phyloP scores from a whole-genome alignment of 495 filamentous ascomycete species.

The Penicillium soppii region DNA sequence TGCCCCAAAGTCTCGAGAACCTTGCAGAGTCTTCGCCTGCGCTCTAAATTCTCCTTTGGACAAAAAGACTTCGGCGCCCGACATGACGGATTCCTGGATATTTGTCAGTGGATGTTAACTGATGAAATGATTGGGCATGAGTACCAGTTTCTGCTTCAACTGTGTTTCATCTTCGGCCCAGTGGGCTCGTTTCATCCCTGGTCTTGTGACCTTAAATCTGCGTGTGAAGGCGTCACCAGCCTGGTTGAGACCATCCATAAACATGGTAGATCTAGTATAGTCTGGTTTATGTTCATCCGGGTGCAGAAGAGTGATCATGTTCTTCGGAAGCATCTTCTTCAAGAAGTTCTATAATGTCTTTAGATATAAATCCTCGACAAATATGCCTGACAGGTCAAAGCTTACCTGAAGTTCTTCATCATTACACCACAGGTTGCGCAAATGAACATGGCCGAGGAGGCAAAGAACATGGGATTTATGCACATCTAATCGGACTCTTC shows the following conservation, averaged over 20 bases:
- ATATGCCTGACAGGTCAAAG: slow-evolving; percentile 1
- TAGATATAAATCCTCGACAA: background rate
- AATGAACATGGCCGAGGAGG: slow-evolving; percentile 69
- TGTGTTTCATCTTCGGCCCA: slow-evolving; percentile 68
- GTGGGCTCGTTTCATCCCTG: slow-evolving; percentile 65
- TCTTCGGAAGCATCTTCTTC: slow-evolving; percentile 58
- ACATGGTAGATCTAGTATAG: slow-evolving; percentile 65
- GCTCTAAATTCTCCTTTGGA: slow-evolving; percentile 69
- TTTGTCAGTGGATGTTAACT: slow-evolving; percentile 3
- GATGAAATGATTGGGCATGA: background rate
- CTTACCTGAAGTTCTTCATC: slow-evolving; percentile 62
- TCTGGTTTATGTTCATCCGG: slow-evolving; percentile 64
- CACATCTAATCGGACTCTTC: slow-evolving; percentile 65
- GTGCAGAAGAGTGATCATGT: slow-evolving; percentile 60
- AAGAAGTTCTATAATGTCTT: slow-evolving; percentile 44
- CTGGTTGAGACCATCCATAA: slow-evolving; percentile 75
- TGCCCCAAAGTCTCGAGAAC: slow-evolving; percentile 85
- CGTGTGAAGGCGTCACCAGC: slow-evolving; percentile 63
- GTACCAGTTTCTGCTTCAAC: slow-evolving; percentile 54
- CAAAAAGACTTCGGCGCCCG: slow-evolving; percentile 41
- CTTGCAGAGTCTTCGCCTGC: slow-evolving; percentile 63
- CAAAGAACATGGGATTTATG: slow-evolving; percentile 88
- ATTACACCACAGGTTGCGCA: slow-evolving; percentile 89
- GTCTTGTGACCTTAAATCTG: slow-evolving; percentile 66
- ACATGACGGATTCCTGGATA: slow-evolving; percentile 36